phyloP scores from a whole-genome alignment of 306 rosid genomes.

The Hippophae tibetana region DNA sequence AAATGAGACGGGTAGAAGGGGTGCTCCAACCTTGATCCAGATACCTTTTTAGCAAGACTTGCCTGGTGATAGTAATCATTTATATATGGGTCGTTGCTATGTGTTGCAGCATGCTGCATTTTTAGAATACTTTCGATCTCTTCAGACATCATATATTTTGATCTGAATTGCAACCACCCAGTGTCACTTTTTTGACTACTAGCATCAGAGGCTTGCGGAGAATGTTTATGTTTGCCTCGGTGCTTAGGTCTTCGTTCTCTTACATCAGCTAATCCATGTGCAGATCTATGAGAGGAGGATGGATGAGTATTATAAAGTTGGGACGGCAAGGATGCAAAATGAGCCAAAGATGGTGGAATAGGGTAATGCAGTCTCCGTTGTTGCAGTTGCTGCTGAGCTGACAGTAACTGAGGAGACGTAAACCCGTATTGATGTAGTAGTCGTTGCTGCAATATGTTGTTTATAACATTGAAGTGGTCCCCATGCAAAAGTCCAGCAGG shows the following conservation, averaged over 20 bases:
- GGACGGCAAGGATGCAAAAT: slow-evolving; percentile 40
- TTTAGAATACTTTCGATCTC: slow-evolving; percentile 84
- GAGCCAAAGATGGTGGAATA: slow-evolving; percentile 37
- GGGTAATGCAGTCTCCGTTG: slow-evolving; percentile 47
- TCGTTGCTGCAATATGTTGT: slow-evolving; percentile 47
- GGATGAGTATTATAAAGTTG: slow-evolving; percentile 40
- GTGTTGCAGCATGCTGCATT: slow-evolving; percentile 94
- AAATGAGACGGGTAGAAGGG: slow-evolving; percentile 82
- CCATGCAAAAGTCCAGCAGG: slow-evolving; percentile 42
- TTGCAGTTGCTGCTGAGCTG: slow-evolving; percentile 19
- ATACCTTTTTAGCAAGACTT: slow-evolving; percentile 68
- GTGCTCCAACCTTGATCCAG: slow-evolving; percentile 72
- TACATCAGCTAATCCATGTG: slow-evolving; percentile 62
- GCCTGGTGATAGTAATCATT: slow-evolving; percentile 96
- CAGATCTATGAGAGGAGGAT: slow-evolving; percentile 59
- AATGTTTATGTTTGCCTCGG: slow-evolving; percentile 43
- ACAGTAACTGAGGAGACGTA: slow-evolving; percentile 38
- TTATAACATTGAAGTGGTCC: slow-evolving; percentile 36
- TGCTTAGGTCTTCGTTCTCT: slow-evolving; percentile 74
- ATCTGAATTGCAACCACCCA: slow-evolving; percentile 77
- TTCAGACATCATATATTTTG: slow-evolving; percentile 73
- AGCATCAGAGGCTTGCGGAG: slow-evolving; percentile 56
- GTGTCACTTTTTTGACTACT: slow-evolving; percentile 37
- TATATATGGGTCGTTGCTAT: slow-evolving; percentile 93
- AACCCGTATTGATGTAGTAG: slow-evolving; percentile 46